phyloP scores from a whole-genome alignment of 208 protist species.

The Porcisia deanei region DNA sequence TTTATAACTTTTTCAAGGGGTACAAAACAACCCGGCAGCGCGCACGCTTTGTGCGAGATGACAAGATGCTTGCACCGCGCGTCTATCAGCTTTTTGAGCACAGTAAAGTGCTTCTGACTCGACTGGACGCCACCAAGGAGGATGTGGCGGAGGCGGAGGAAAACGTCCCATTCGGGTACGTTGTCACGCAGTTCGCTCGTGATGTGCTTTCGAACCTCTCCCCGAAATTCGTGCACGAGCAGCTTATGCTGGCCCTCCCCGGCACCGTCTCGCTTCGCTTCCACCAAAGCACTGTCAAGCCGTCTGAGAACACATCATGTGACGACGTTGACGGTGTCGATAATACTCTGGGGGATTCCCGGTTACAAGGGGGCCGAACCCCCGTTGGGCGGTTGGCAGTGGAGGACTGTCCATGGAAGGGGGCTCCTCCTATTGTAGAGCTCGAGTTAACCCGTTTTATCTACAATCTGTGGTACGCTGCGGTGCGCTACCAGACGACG shows the following conservation, averaged over 20 bases:
- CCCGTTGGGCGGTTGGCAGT: background rate
- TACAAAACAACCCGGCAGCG: constrained; percentile 35
- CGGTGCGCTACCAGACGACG: constrained; percentile 48
- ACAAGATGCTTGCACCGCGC: constrained; percentile 68
- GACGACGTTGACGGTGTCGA: background rate
- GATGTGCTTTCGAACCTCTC: constrained; percentile 40
- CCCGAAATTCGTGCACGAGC: constrained; percentile 6
- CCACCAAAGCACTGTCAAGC: too few species aligned
- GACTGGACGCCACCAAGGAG: constrained; percentile 51
- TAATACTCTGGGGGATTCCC: background rate
- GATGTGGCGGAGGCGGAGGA: constrained; percentile 48
- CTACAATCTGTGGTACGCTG: constrained; percentile 78
- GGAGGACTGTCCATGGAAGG: constrained; percentile 19
- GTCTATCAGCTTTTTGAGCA: constrained; percentile 61
- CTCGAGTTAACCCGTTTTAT: constrained; percentile 62
- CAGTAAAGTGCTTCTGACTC: constrained; percentile 29
- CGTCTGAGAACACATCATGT: background rate
- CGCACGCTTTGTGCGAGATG: constrained; percentile 50
- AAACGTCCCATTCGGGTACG: constrained; percentile 68
- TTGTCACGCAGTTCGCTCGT: constrained; percentile 47
- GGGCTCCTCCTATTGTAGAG: constrained; percentile 36
- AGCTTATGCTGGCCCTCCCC: constrained; percentile 35
- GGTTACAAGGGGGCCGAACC: background rate
- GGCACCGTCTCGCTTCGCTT: constrained; percentile 22
- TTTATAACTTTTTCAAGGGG: constrained; percentile 52